Percentiles rank a stretch among this genome's conserved stretches.
phyloP scores from a whole-genome alignment of 257 asterid species.

The Vinca minor region DNA sequence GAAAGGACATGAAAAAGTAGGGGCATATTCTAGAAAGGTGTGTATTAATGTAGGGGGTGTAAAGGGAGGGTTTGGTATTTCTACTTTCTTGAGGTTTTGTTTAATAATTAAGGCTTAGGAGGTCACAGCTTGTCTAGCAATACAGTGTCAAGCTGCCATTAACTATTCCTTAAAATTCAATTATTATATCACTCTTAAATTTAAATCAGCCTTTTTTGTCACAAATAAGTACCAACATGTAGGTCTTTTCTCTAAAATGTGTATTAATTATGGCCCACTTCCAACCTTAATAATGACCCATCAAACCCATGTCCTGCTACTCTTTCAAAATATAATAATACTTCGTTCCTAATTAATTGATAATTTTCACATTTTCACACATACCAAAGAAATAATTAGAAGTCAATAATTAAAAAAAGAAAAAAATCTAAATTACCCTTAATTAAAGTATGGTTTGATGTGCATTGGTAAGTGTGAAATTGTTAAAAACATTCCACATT shows the following conservation, averaged over 20 bases:
- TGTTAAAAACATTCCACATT: too few relatives aligned
- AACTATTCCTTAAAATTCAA: conserved; percentile 25
- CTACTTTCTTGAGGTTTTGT: conserved; percentile 5
- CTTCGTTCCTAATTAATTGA: too few relatives aligned
- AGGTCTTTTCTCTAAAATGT: conserved; percentile 27
- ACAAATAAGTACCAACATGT: conserved; percentile 38
- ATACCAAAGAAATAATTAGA: too few relatives aligned
- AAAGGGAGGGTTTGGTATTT: conserved; percentile 1
- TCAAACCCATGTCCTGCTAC: too few relatives aligned
- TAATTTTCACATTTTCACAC: too few relatives aligned
- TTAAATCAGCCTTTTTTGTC: conserved; percentile 32
- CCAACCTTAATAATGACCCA: too few relatives aligned
- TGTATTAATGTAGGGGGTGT: conserved; percentile 1
- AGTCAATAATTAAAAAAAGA: too few relatives aligned
- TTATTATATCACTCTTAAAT: conserved; percentile 25
- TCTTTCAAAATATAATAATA: too few relatives aligned
- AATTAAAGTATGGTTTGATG: too few relatives aligned
- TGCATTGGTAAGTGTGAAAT: too few relatives aligned
- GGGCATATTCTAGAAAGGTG: conserved; percentile 21
- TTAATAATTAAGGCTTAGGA: conserved; percentile 22
- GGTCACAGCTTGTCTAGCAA: conserved; percentile 57
- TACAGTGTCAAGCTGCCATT: conserved; percentile 24
- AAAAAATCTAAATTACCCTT: too few relatives aligned
- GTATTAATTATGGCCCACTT: conserved; percentile 32
- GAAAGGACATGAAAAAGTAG: neutral